Percentiles rank a stretch among this genome's conserved stretches.
These are phyloP conservation scores for Kwoniella shivajii DNA, from an alignment of 1,284 basidiomycete species.

Conservation along the genomic window DNA sequence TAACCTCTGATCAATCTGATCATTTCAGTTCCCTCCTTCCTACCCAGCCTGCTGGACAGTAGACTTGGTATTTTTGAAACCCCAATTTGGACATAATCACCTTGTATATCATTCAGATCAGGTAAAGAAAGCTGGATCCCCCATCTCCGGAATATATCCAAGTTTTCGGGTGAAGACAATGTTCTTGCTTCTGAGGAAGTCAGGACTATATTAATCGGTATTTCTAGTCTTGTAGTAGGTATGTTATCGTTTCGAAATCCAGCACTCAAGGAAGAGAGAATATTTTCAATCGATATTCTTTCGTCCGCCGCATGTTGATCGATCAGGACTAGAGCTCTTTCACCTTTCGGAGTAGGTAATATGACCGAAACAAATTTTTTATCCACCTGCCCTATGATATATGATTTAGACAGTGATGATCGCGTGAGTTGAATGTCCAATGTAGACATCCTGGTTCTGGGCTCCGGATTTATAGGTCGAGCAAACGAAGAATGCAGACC, in stretches of 20 bases:
- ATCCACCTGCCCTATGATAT: slow-evolving; percentile 80
- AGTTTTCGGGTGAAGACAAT: slow-evolving; percentile 46
- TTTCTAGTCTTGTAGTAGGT: slow-evolving; percentile 38
- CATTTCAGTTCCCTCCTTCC: slow-evolving; percentile 36
- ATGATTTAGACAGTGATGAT: slow-evolving; percentile 60
- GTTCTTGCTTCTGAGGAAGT: slow-evolving; percentile 63
- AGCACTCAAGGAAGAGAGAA: slow-evolving; percentile 67
- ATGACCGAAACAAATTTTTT: slow-evolving; percentile 82
- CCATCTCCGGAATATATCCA: slow-evolving; percentile 66
- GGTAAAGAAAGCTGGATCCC: slow-evolving; percentile 63
- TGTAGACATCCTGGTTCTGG: neutral
- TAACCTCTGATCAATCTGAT: slow-evolving; percentile 41
- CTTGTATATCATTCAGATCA: neutral
- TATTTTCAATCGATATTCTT: slow-evolving; percentile 81
- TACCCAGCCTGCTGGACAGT: slow-evolving; percentile 35
- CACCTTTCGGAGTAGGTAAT: slow-evolving; percentile 33
- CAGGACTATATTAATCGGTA: slow-evolving; percentile 63
- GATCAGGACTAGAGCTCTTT: slow-evolving; percentile 62
- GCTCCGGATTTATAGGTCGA: neutral
- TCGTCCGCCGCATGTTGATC: slow-evolving; percentile 98
- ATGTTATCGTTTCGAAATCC: slow-evolving; percentile 62
- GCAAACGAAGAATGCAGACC: neutral
- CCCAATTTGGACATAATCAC: slow-evolving; percentile 50
- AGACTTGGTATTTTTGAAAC: slow-evolving; percentile 48
- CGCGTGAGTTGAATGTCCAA: slow-evolving; percentile 36